Evolutionary conservation across 2,329 filamentous ascomycete genomes (phyloP), one percentile per base, ranked within the genome.

Genomic region (Fusarium burgessii): DNA sequence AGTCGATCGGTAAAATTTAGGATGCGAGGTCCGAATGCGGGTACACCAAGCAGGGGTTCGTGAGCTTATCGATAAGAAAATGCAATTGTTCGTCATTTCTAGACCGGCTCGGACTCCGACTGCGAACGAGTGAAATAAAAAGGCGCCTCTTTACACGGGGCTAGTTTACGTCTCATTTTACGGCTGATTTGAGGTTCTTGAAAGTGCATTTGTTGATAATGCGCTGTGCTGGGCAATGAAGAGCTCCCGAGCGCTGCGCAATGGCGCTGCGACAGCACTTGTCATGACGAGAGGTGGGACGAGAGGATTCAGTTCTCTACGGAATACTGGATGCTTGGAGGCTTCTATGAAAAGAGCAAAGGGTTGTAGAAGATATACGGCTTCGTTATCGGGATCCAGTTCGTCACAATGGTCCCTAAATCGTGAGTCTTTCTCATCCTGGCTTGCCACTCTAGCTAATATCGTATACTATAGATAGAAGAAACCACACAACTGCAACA

Each of bases 1-100:
- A 55, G 71, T 70, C 42, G 54, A 38, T 57, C 67, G 74, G 75
- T 76, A 77, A 77, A 77, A 77, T 77, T 77, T 77, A 72, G 71
- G 65, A 74, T 74, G 62, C 63, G 58, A 72, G 55, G 59, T 58
- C 58, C 57, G 63, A 59, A 47, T 49, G 65, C 58, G 70, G 70
- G 62, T 67, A 62, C 47, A 43, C 11, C 33, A 62, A 62, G 61
- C 67, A 67, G 40, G 63, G 70, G 56, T 33, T 43, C 20, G 7
- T 14, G 7, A 20, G 35, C 71, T 76, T 77, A 77, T 77, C 75
- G 75, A 77, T 77, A 77, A 77, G 75, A 50, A 68, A 72, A 67
- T 45, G 43, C 46, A 56, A 57, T 56, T 40, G 47, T 67, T 54
- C 35, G 51, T 70, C 69, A 70, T 67, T 72, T 73, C 70, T 65